These are phyloP conservation scores for Otatea glauca DNA, from an alignment of 176 grass and related monocot species.

Conservation along the genomic window DNA sequence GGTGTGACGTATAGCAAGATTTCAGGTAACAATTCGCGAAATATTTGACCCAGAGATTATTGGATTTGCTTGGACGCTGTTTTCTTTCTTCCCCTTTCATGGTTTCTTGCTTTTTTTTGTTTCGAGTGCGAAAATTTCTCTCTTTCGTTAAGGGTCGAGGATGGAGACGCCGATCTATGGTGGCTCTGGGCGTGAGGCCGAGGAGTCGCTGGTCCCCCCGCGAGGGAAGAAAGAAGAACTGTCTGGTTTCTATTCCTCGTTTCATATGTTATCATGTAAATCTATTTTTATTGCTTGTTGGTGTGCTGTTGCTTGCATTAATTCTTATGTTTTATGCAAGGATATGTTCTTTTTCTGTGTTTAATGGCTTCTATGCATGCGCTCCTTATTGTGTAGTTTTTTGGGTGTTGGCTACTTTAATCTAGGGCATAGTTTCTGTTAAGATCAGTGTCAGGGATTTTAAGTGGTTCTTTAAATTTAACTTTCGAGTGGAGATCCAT, in stretches of 20 bases:
- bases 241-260: not conserved
- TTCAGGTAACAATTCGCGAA: too few species aligned
- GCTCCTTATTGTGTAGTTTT: not conserved
- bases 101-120: too few species aligned
- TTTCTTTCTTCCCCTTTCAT: not conserved
- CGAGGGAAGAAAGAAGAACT: not conserved
- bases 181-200: not conserved
- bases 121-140: too few species aligned
- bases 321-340: not conserved
- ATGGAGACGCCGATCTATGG: constrained; percentile 9
- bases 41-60: too few species aligned
- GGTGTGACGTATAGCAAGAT: too few species aligned
- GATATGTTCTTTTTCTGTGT: not conserved
- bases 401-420: not conserved
- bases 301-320: not conserved
- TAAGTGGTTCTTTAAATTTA: too few species aligned
- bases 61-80: too few species aligned
- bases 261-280: too few species aligned
- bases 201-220: constrained; percentile 36
- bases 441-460: too few species aligned
- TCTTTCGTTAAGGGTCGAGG: not conserved
- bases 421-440: not conserved
- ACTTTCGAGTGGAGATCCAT: not conserved
- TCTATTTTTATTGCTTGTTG: not conserved
- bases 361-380: not conserved